Evolutionary conservation across 345 rosid genomes (phyloP), one percentile per base, ranked within the genome.

Genomic region (sweet orange (Citrus sinensis)): DNA sequence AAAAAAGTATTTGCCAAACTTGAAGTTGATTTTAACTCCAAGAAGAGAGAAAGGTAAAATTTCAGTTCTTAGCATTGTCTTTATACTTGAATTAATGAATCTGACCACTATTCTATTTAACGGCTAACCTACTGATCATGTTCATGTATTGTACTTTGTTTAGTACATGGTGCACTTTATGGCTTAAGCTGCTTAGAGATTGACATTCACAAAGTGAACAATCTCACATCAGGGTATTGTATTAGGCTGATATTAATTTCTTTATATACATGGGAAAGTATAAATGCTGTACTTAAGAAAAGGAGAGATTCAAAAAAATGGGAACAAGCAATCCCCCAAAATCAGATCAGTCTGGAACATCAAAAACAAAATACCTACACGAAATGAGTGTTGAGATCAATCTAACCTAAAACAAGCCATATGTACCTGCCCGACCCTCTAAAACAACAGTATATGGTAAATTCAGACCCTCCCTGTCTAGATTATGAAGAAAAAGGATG

Each of bases 21-120:
- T 78, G 98, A 94, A 89, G 97, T 92, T 87, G 99, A 94, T 11
- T 96, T 96, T 88, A 94, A 91, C 89, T 85, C 98, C 60, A 94
- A 89, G 92, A 96, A 90, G 90, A 89, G 98, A 83, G 99, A 94
- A 78, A 92, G 99, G 98, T 91, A 81, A 68, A 74, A 61, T 35
- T 80, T 69, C 69, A 63, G 71, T 73, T 76, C 55, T 14, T 27
- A 20, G 27, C 69, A 58, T 54, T 56, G 46, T 66, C 61, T 37
- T 29, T 75, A 49, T 74, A 66, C n/a, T 34, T 66, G 59, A n/a
- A 46, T 34, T 22, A 7, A 56, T 76, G 71, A 19, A 34, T 76
- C 58, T 51, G 62, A 54, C 16, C 13, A 49, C 78, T 64, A 49
- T 32, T 49, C 63, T 54, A n/a, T 32, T 51, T 54, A n/a, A 65